These are phyloP conservation scores for Tillandsia leiboldiana DNA, from an alignment of 176 grass and related monocot species.

Conservation along the genomic window DNA sequence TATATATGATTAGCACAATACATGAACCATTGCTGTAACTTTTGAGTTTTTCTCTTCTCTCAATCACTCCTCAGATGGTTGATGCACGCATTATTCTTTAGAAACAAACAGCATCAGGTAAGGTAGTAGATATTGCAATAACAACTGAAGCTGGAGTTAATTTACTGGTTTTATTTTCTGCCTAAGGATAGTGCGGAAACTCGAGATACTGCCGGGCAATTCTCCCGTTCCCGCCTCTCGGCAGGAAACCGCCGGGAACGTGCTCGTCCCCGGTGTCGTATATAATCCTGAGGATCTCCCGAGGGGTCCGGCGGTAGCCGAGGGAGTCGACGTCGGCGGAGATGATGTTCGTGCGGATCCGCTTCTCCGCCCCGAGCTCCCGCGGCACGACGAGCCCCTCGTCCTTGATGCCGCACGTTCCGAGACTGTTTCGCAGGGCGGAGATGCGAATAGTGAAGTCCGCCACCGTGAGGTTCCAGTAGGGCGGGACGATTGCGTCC, in stretches of 20 bases:
- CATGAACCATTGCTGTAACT: too few species aligned
- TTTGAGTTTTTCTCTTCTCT: too few species aligned
- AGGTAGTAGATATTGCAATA: background rate
- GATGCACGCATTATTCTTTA: too few species aligned
- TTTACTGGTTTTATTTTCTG: too few species aligned
- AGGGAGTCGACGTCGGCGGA: conserved; percentile 58
- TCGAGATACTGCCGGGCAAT: conserved; percentile 34
- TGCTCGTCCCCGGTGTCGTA: conserved; percentile 42
- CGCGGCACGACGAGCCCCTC: conserved; percentile 59
- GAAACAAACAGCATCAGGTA: background rate
- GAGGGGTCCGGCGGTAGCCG: conserved; percentile 44
- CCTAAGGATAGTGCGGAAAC: background rate
- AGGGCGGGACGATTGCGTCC: conserved; percentile 29
- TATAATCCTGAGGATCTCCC: conserved; percentile 50
- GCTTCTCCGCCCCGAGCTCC: conserved; percentile 40
- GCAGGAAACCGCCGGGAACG: conserved; percentile 44
- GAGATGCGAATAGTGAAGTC: conserved; percentile 60
- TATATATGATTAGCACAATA: too few species aligned
- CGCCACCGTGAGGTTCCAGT: conserved; percentile 53
- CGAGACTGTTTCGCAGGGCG: conserved; percentile 38
- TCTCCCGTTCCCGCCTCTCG: conserved; percentile 42
- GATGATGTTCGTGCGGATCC: conserved; percentile 48
- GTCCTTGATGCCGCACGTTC: conserved; percentile 54
- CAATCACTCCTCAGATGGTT: too few species aligned
- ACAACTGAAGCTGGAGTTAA: too few species aligned